Percentiles rank a stretch among this genome's conserved stretches.
phyloP scores from a whole-genome alignment of 1,284 basidiomycete genomes.

The Irpex sp. region DNA sequence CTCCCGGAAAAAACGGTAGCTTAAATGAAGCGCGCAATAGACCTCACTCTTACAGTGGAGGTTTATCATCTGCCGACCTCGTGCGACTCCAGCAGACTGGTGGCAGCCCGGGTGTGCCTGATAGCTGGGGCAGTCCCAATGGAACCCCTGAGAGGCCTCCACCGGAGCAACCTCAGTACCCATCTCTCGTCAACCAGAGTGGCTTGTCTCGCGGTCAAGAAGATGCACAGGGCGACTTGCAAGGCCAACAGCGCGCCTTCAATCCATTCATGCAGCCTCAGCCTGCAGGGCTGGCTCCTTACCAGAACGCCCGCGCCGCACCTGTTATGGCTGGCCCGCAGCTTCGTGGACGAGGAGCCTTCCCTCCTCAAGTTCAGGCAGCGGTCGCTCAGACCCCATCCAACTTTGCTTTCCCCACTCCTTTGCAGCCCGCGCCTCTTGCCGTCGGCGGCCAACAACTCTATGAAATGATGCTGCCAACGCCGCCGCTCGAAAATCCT shows the following conservation, averaged over 20 bases:
- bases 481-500: conserved; percentile 51
- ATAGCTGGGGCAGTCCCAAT: conserved; percentile 27
- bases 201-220: conserved; percentile 40
- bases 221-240: conserved; percentile 57
- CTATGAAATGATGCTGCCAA: conserved; percentile 73
- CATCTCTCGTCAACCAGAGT: conserved; percentile 51
- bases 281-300: conserved; percentile 18
- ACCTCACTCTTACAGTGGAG: conserved; percentile 76
- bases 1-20: conserved; percentile 48
- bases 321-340: conserved; percentile 53
- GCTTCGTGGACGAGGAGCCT: conserved; percentile 46
- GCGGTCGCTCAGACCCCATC: conserved; percentile 50
- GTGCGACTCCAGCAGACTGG: conserved; percentile 69
- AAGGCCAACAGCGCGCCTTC: conserved; percentile 52
- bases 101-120: conserved; percentile 35
- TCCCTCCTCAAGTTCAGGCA: conserved; percentile 36
- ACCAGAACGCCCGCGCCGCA: conserved; percentile 48
- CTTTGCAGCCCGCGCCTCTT: conserved; percentile 54
- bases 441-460: conserved; percentile 68
- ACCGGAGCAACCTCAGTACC: conserved; percentile 66
- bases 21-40: conserved; percentile 63
- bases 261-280: conserved; percentile 28
- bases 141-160: conserved; percentile 29
- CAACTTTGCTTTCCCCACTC: conserved; percentile 49
- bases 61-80: conserved; percentile 65